Percentiles rank a stretch among this genome's conserved stretches.
Conservation (phyloP, 1,139 yeast genomes). For the Taphrina pruni region DNA sequence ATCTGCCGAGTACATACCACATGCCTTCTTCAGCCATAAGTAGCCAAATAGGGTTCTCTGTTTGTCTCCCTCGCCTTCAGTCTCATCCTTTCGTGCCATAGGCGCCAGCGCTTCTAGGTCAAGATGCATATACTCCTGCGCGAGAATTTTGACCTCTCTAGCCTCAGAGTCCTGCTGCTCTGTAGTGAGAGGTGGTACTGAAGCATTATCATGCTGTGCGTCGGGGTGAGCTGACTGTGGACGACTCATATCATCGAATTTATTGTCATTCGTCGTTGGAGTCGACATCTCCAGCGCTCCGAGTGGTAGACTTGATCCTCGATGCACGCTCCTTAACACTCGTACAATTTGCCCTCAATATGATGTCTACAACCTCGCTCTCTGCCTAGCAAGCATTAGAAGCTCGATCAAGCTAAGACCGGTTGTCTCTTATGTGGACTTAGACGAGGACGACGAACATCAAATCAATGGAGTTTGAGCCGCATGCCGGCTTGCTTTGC, state of each 20-base stretch:
- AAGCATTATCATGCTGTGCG: not conserved
- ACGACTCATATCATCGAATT: conserved; percentile 17
- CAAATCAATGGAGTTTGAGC: conserved; percentile 14
- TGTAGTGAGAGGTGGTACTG: not conserved
- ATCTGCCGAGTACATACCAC: conserved; percentile 15
- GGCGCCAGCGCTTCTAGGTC: conserved; percentile 22
- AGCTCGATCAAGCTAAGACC: not conserved
- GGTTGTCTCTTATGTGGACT: not conserved
- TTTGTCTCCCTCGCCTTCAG: conserved; percentile 24
- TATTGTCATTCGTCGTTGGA: conserved; percentile 8
- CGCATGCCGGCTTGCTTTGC: not conserved
- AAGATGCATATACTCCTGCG: conserved; percentile 11
- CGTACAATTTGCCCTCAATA: not conserved
- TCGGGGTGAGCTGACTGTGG: conserved; percentile 26
- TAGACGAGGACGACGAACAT: conserved; percentile 19
- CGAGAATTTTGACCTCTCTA: conserved; percentile 22
- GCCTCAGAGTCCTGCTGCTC: conserved; percentile 28
- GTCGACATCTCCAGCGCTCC: conserved; percentile 11
- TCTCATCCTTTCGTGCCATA: conserved; percentile 15
- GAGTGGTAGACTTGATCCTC: not conserved
- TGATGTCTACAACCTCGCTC: not conserved
- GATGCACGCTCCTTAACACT: not conserved
- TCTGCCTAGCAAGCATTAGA: not conserved
- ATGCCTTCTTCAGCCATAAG: conserved; percentile 34
- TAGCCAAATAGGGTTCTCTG: conserved; percentile 26